These are phyloP conservation scores for Pugionium cornutum DNA, from an alignment of 345 rosid species.

Conservation along the genomic window DNA sequence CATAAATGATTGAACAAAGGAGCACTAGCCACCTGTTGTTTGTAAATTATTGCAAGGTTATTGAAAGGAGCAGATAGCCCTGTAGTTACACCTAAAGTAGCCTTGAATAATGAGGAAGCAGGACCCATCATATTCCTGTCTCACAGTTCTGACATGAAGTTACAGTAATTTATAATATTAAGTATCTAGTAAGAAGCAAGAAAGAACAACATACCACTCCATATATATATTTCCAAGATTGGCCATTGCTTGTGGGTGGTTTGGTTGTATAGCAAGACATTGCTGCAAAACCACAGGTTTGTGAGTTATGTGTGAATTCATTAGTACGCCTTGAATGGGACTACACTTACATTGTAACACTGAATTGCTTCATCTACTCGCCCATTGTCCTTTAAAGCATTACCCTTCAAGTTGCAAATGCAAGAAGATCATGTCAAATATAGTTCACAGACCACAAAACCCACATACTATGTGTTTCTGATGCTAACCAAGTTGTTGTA, in stretches of 20 bases:
- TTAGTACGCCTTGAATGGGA: constrained; percentile 12
- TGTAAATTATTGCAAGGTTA: constrained; percentile 93
- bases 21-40: constrained; percentile 74
- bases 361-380: constrained; percentile 90
- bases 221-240: constrained; percentile 96
- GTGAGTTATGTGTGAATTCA: constrained; percentile 31
- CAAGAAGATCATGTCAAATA: constrained; percentile 9
- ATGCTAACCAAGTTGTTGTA: constrained; percentile 90
- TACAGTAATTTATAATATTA: not conserved
- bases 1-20: constrained; percentile 4
- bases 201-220: constrained; percentile 71
- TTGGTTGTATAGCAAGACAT: constrained; percentile 87
- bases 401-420: constrained; percentile 60
- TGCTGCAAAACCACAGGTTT: constrained; percentile 57
- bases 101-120: constrained; percentile 87
- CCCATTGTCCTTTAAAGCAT: constrained; percentile 92
- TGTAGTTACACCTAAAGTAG: constrained; percentile 82
- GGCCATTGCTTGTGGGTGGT: constrained; percentile 95
- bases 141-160: constrained; percentile 25
- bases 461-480: not conserved
- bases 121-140: constrained; percentile 77
- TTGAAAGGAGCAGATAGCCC: constrained; percentile 98
- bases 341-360: constrained; percentile 74
- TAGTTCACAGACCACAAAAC: constrained; percentile 15
- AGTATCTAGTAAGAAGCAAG: constrained; percentile 4